Percentiles rank a stretch among this genome's conserved stretches.
phyloP scores from a whole-genome alignment of 495 filamentous ascomycete genomes.

The Rhypophila decipiens region DNA sequence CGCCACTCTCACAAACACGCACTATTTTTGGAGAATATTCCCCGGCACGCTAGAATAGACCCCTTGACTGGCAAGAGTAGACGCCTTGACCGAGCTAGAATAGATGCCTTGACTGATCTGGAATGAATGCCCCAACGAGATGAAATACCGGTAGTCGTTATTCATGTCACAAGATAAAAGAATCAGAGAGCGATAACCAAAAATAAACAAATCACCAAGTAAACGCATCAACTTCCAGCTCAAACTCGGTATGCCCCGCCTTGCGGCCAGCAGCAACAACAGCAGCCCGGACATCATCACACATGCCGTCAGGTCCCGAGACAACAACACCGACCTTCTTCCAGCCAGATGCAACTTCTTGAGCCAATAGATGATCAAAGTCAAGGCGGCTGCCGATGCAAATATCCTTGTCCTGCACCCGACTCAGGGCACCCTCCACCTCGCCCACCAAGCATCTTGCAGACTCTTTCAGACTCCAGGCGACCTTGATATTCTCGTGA shows the following conservation, averaged over 20 bases:
- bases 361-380: slow-evolving; percentile 15
- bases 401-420: not conserved
- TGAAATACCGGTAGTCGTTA: too few relatives aligned
- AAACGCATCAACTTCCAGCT: slow-evolving; percentile 21
- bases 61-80: too few relatives aligned
- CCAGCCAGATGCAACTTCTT: slow-evolving; percentile 23
- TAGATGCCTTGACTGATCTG: too few relatives aligned
- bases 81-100: too few relatives aligned
- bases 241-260: slow-evolving; percentile 7
- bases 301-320: slow-evolving; percentile 25
- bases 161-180: too few relatives aligned
- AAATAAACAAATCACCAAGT: slow-evolving; percentile 11
- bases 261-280: slow-evolving; percentile 9
- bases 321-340: slow-evolving; percentile 32
- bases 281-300: slow-evolving; percentile 17
- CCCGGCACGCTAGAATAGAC: too few relatives aligned
- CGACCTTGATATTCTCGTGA: slow-evolving; percentile 35
- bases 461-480: slow-evolving; percentile 26
- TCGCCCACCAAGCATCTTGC: slow-evolving; percentile 13
- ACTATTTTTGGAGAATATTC: too few relatives aligned
- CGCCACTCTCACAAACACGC: too few relatives aligned
- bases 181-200: too few relatives aligned
- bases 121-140: too few relatives aligned
- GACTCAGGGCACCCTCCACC: slow-evolving; percentile 15
- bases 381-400: slow-evolving; percentile 27